Percentiles rank a stretch among this genome's conserved stretches.
Conservation (phyloP, 1,139 yeast genomes). For the Yamadazyma triangularis region DNA sequence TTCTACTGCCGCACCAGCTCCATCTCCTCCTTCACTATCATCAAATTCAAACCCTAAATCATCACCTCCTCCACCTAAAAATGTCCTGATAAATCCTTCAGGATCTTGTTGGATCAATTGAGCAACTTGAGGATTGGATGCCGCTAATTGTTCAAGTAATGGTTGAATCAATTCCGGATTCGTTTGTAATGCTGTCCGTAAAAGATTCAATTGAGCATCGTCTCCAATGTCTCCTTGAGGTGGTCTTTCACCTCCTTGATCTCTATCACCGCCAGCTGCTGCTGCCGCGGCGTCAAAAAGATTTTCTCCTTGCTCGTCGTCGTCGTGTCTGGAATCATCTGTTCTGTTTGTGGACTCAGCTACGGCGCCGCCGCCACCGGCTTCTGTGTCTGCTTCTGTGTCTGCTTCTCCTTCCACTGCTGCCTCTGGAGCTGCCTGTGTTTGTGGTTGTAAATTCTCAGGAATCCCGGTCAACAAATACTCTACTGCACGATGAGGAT, state of each 20-base stretch:
- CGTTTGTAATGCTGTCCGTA: conserved; percentile 75
- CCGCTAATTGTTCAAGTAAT: conserved; percentile 74
- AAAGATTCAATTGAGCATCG: conserved; percentile 55
- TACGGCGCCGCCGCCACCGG: too few species aligned
- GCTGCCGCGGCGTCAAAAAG: conserved; percentile 71
- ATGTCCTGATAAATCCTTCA: conserved; percentile 72
- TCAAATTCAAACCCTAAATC: conserved; percentile 41
- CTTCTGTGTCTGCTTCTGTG: conserved; percentile 13
- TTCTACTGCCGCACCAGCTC: conserved; percentile 17
- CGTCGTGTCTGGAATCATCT: conserved; percentile 26
- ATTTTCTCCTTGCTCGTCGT: conserved; percentile 41
- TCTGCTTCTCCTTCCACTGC: conserved; percentile 12
- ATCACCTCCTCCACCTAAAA: conserved; percentile 52
- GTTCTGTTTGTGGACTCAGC: conserved; percentile 13
- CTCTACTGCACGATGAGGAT: conserved; percentile 98
- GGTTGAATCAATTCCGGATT: conserved; percentile 91
- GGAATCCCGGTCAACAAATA: conserved; percentile 90
- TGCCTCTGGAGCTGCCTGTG: conserved; percentile 22
- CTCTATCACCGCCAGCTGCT: conserved; percentile 30
- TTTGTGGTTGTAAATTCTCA: conserved; percentile 45
- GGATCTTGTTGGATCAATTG: conserved; percentile 78
- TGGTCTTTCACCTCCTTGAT: conserved; percentile 18
- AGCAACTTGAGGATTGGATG: conserved; percentile 86
- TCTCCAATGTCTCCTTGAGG: conserved; percentile 30
- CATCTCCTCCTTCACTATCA: conserved; percentile 32